Percentiles rank a stretch among this genome's conserved stretches.
phyloP scores from a whole-genome alignment of 805 yeast genomes.

The Metschnikowia drakensbergensis region DNA sequence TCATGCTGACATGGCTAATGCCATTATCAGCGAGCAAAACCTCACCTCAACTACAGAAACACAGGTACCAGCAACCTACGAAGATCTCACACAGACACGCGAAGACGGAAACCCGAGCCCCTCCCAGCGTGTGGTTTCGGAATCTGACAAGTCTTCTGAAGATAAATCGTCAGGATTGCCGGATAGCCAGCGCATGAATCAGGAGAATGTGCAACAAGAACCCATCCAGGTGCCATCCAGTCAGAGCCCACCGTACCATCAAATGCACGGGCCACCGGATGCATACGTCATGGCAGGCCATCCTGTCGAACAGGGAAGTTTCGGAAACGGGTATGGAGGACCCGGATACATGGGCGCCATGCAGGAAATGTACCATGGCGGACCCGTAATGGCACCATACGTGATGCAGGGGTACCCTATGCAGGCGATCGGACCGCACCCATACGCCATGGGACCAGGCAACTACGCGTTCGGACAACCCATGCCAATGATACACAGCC shows the following conservation, averaged over 20 bases:
- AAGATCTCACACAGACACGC: neutral
- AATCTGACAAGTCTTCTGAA: neutral
- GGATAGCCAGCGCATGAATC: neutral
- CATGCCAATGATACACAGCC: slow-evolving; percentile 1
- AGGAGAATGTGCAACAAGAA: neutral
- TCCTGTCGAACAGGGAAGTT: neutral
- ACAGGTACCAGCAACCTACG: neutral
- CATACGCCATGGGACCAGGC: neutral
- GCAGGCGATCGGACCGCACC: slow-evolving; percentile 1
- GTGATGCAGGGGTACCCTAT: neutral
- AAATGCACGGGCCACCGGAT: neutral
- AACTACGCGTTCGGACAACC: neutral
- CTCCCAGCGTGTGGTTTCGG: neutral
- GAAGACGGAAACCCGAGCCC: neutral
- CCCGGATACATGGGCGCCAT: neutral
- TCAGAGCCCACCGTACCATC: neutral
- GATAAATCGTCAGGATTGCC: neutral
- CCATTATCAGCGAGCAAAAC: slow-evolving; percentile 14
- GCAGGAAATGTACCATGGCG: neutral
- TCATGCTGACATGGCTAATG: slow-evolving; percentile 16
- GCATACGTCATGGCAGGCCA: neutral
- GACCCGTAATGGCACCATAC: neutral
- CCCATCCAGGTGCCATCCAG: neutral
- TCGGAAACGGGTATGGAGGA: neutral
- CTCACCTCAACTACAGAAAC: neutral